Conservation (phyloP, 1,139 yeast genomes). For the Pichia sp. region DNA sequence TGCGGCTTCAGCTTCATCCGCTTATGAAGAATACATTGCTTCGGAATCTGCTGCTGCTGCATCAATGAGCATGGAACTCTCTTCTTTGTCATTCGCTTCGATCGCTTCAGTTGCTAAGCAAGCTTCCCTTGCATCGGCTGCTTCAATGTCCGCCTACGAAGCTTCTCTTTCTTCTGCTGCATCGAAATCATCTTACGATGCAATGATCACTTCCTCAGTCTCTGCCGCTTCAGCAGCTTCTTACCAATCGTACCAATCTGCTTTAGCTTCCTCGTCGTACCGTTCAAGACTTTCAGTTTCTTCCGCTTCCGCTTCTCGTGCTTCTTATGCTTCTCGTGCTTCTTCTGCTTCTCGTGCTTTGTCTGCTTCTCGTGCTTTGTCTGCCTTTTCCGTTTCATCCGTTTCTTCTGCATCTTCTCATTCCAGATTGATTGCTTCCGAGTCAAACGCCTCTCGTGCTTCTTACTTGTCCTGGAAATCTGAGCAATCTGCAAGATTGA, state of each 20-base stretch:
- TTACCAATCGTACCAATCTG: background rate
- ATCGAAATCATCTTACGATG: constrained; percentile 14
- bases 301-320: constrained; percentile 7
- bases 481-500: constrained; percentile 17
- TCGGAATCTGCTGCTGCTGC: constrained; percentile 17
- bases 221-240: constrained; percentile 10
- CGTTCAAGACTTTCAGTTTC: background rate
- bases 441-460: constrained; percentile 17
- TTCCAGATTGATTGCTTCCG: constrained; percentile 12
- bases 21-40: constrained; percentile 12
- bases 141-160: constrained; percentile 20
- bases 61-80: constrained; percentile 9
- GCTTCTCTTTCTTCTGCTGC: constrained; percentile 25
- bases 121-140: constrained; percentile 18
- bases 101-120: constrained; percentile 22
- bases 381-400: constrained; percentile 2
- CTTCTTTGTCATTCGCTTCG: constrained; percentile 8
- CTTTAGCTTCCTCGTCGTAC: constrained; percentile 18
- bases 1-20: constrained; percentile 13
- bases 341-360: background rate
- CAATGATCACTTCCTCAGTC: constrained; percentile 1
- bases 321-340: constrained; percentile 23
- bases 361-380: background rate
- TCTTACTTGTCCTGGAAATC: constrained; percentile 19
- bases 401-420: constrained; percentile 21